A percentile compares a stretch with the other conserved stretches of the same genome.
Conservation (phyloP, 2,329 filamentous ascomycete genomes). For the Fusarium praegraminearum region DNA sequence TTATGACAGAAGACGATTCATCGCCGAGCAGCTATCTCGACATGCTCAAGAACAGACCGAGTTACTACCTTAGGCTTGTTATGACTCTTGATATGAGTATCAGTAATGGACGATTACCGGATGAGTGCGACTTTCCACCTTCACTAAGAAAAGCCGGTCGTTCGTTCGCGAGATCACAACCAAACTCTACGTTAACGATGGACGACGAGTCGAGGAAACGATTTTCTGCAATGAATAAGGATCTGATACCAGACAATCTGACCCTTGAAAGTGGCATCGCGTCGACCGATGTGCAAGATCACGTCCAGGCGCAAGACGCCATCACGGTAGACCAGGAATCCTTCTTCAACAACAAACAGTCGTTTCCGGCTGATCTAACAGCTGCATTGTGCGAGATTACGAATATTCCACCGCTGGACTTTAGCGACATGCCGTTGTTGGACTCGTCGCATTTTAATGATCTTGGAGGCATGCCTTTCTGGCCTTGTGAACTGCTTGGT, state of each 20-base stretch:
- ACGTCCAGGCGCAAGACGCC: neutral
- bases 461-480: neutral
- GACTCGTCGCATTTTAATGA: constrained; percentile 11
- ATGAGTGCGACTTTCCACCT: constrained; percentile 43
- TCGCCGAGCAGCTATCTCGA: constrained; percentile 30
- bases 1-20: neutral
- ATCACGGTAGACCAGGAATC: constrained; percentile 4
- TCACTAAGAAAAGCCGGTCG: constrained; percentile 20
- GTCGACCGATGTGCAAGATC: neutral
- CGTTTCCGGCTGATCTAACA: neutral
- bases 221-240: constrained; percentile 15
- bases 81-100: constrained; percentile 46
- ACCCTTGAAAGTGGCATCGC: neutral
- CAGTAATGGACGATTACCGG: constrained; percentile 41
- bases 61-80: constrained; percentile 34
- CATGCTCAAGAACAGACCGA: constrained; percentile 37
- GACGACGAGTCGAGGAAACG: constrained; percentile 4
- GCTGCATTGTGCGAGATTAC: constrained; percentile 23
- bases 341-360: constrained; percentile 13
- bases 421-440: constrained; percentile 15
- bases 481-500: constrained; percentile 11
- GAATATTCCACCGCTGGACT: constrained; percentile 16
- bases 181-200: rapidly evolving
- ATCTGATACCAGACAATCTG: neutral
- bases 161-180: neutral